Evolutionary conservation across 257 asterid genomes (phyloP).

Genomic region (Nyctanthes arbortristis): DNA sequence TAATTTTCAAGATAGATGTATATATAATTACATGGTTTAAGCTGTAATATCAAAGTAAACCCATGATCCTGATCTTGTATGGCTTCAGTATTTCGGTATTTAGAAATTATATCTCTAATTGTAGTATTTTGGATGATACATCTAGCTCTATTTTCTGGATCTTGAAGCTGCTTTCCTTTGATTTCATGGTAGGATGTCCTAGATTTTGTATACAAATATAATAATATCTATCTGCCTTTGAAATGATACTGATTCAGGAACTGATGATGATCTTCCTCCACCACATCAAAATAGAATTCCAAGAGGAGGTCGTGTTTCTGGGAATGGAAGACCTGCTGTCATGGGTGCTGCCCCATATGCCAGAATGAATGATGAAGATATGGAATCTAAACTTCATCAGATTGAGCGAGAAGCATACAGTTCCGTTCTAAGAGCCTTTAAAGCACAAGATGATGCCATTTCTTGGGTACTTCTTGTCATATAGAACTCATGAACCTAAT

Average conservation of each 20-base stretch:
- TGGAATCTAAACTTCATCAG: slow-evolving; percentile 86
- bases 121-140: background rate
- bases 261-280: slow-evolving; percentile 95
- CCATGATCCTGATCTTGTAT: slow-evolving; percentile 10
- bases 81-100: background rate
- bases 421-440: slow-evolving; percentile 87
- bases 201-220: background rate
- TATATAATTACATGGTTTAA: slow-evolving; percentile 1
- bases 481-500: slow-evolving; percentile 26
- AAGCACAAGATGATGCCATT: slow-evolving; percentile 94
- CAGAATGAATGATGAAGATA: slow-evolving; percentile 60
- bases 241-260: slow-evolving; percentile 56
- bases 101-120: background rate
- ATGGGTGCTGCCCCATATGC: slow-evolving; percentile 59
- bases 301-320: slow-evolving; percentile 81
- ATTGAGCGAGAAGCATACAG: slow-evolving; percentile 93
- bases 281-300: slow-evolving; percentile 88
- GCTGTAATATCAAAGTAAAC: background rate
- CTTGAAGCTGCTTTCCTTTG: background rate
- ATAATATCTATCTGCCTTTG: slow-evolving; percentile 15
- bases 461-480: slow-evolving; percentile 65
- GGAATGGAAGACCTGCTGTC: slow-evolving; percentile 77
- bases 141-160: background rate
- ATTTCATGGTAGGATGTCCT: slow-evolving; percentile 6
- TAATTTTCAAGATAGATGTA: slow-evolving; percentile 6